Conservation (phyloP, 306 rosid species). For the Lathyrus aphaca region DNA sequence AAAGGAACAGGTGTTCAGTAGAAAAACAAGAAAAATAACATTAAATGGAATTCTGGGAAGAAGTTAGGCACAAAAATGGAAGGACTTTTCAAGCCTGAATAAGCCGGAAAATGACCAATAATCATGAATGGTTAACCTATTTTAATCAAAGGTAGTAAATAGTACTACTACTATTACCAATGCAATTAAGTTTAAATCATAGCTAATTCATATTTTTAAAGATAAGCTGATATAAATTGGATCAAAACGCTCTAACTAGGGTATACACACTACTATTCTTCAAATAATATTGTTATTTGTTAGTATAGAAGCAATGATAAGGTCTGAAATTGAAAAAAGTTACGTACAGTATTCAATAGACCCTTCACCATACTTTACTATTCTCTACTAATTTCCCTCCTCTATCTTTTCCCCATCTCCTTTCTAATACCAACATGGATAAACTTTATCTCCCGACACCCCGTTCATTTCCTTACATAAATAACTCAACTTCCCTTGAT, state of each 20-base stretch:
- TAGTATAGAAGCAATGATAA: neutral
- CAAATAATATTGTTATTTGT: neutral
- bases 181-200: neutral
- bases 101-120: neutral
- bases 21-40: neutral
- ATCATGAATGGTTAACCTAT: constrained; percentile 1
- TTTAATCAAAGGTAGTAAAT: neutral
- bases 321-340: constrained; percentile 3
- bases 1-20: neutral
- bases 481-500: neutral
- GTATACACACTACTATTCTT: neutral
- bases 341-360: neutral
- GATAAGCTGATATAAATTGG: neutral
- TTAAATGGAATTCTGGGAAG: neutral
- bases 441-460: neutral
- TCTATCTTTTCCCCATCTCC: neutral
- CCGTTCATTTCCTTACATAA: neutral
- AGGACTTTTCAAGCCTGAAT: neutral
- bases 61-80: neutral
- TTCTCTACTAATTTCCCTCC: constrained; percentile 1
- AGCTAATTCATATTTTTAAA: neutral
- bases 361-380: neutral
- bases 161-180: neutral
- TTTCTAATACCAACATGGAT: neutral
- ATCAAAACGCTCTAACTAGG: neutral